phyloP scores from a whole-genome alignment of 2,329 filamentous ascomycete genomes.

The Chrysoporthe deuterocubensis region DNA sequence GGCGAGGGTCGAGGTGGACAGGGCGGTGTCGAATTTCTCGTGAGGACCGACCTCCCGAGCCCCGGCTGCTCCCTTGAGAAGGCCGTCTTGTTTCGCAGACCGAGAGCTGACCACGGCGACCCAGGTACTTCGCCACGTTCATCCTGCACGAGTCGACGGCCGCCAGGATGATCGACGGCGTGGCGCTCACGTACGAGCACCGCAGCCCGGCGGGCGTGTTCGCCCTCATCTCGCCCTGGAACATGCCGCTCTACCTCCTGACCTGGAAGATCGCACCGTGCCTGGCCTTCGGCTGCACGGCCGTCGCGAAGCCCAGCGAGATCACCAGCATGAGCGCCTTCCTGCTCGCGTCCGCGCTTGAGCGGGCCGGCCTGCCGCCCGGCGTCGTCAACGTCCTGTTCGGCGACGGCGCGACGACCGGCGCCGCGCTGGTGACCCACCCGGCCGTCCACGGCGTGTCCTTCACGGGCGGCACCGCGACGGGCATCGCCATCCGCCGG shows the following conservation, averaged over 20 bases:
- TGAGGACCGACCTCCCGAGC: slow-evolving; percentile 27
- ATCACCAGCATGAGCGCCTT: slow-evolving; percentile 40
- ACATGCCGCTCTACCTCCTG: slow-evolving; percentile 42
- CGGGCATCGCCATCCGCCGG: slow-evolving; percentile 38
- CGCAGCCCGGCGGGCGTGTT: slow-evolving; percentile 41
- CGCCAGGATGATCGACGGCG: slow-evolving; percentile 39
- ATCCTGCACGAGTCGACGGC: slow-evolving; percentile 40
- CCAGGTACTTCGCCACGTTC: slow-evolving; percentile 41
- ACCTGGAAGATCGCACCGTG: slow-evolving; percentile 43
- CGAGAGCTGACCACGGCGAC: not conserved
- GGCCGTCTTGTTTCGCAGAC: not conserved
- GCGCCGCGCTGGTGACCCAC: slow-evolving; percentile 36
- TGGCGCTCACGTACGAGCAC: slow-evolving; percentile 40
- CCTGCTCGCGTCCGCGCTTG: slow-evolving; percentile 35
- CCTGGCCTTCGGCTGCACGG: slow-evolving; percentile 42
- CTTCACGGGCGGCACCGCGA: slow-evolving; percentile 41
- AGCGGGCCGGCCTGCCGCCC: slow-evolving; percentile 34
- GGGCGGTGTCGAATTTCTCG: slow-evolving; percentile 41
- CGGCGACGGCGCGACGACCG: slow-evolving; percentile 39
- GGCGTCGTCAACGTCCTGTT: slow-evolving; percentile 41
- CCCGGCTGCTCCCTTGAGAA: not conserved
- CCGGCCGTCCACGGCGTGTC: slow-evolving; percentile 37
- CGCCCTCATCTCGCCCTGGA: slow-evolving; percentile 42
- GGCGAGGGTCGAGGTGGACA: slow-evolving; percentile 39
- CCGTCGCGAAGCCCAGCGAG: slow-evolving; percentile 42